A percentile compares a stretch with the other conserved stretches of the same genome.
Conservation (phyloP, 2,329 filamentous ascomycete species). For the Pyrenophora seminiperda region DNA sequence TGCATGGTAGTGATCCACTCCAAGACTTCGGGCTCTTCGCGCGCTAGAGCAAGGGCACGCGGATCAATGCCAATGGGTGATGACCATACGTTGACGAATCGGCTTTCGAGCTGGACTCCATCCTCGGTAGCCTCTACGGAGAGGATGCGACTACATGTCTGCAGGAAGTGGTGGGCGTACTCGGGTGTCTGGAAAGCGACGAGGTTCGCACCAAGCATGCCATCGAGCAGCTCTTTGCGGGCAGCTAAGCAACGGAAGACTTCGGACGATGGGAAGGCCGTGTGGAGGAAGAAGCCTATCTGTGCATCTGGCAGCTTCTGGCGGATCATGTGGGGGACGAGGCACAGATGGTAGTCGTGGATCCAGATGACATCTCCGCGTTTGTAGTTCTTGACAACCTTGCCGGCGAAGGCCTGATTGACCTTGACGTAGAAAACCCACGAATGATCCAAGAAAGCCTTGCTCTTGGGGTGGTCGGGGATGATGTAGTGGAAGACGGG, state of each 20-base stretch:
- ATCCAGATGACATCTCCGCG: conserved; percentile 92
- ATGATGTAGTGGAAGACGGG: conserved; percentile 98
- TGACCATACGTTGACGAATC: conserved; percentile 86
- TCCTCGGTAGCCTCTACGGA: conserved; percentile 88
- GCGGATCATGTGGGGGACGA: conserved; percentile 87
- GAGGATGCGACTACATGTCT: conserved; percentile 90
- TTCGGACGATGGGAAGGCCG: conserved; percentile 93
- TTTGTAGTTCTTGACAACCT: conserved; percentile 90
- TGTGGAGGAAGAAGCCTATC: conserved; percentile 95
- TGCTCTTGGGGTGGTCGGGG: conserved; percentile 96
- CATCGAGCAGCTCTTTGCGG: conserved; percentile 84
- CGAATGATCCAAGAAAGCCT: conserved; percentile 95
- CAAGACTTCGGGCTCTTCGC: conserved; percentile 72
- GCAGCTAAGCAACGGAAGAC: conserved; percentile 91
- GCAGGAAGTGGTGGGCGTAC: conserved; percentile 91
- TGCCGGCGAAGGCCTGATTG: conserved; percentile 91
- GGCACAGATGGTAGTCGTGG: conserved; percentile 90
- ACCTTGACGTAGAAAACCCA: conserved; percentile 94
- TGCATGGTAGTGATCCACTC: conserved; percentile 80
- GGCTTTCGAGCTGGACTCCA: conserved; percentile 87
- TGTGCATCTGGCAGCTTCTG: conserved; percentile 89
- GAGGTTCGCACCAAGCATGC: conserved; percentile 90
- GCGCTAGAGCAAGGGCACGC: conserved; percentile 71
- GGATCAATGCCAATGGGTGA: conserved; percentile 92
- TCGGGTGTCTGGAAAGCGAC: conserved; percentile 93